These are phyloP conservation scores for Epichloe glyceriae DNA, from an alignment of 2,329 filamentous ascomycete species.

Conservation along the genomic window DNA sequence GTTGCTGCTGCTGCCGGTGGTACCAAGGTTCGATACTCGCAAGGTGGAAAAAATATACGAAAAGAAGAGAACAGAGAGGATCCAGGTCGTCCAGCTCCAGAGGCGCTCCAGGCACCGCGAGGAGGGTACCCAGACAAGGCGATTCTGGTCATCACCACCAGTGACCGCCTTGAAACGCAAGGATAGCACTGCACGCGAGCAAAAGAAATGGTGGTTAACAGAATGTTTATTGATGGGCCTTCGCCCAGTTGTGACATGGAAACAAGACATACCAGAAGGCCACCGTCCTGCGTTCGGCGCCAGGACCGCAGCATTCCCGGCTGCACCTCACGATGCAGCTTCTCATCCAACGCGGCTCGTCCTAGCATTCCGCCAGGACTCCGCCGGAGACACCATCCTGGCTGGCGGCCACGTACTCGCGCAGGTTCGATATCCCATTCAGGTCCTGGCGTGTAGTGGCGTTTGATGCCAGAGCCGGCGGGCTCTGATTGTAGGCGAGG, in stretches of 20 bases:
- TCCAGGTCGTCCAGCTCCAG: slow-evolving; percentile 29
- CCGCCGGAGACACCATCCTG: slow-evolving; percentile 20
- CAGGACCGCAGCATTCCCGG: background rate
- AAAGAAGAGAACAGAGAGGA: slow-evolving; percentile 27
- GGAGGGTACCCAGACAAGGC: slow-evolving; percentile 18
- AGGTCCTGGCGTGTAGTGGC: slow-evolving; percentile 42
- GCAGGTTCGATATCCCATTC: slow-evolving; percentile 40
- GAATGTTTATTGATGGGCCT: background rate
- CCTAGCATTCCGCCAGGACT: slow-evolving; percentile 10
- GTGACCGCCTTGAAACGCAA: slow-evolving; percentile 18
- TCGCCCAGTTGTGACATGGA: slow-evolving; percentile 7
- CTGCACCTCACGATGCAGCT: slow-evolving; percentile 9
- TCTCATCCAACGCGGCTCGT: slow-evolving; percentile 13
- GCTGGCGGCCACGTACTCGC: slow-evolving; percentile 26
- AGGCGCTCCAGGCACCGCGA: slow-evolving; percentile 18
- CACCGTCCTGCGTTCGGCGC: slow-evolving; percentile 18
- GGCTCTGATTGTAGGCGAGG: slow-evolving; percentile 41
- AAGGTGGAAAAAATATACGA: slow-evolving; percentile 17
- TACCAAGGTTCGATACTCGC: background rate
- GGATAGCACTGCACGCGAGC: slow-evolving; percentile 13
- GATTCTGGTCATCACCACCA: slow-evolving; percentile 29
- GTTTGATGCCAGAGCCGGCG: slow-evolving; percentile 32
- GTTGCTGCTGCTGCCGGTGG: background rate
- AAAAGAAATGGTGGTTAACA: no score
- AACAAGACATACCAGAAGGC: slow-evolving; percentile 4